Conservation (phyloP, 1,284 basidiomycete genomes). For the Bondarzewia mesenterica region DNA sequence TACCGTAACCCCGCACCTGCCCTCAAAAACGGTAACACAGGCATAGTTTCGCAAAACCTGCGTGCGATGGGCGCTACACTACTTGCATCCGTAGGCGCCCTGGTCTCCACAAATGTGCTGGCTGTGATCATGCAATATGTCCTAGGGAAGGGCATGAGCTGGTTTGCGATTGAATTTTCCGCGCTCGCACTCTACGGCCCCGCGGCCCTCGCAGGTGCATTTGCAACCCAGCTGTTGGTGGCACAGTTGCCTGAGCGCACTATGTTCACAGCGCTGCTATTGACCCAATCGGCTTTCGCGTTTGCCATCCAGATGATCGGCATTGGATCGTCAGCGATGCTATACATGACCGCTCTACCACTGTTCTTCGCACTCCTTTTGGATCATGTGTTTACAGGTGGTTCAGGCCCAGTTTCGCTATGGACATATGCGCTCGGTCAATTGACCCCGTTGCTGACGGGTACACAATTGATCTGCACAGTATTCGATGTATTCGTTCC, state of each 20-base stretch:
- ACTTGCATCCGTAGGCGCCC: constrained; percentile 44
- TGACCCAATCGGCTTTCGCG: constrained; percentile 49
- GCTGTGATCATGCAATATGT: constrained; percentile 65
- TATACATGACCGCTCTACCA: constrained; percentile 50
- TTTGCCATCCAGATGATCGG: constrained; percentile 49
- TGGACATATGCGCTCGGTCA: constrained; percentile 63
- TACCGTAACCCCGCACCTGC: constrained; percentile 21
- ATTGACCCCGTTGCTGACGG: constrained; percentile 55
- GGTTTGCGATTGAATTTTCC: constrained; percentile 74
- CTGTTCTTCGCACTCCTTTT: constrained; percentile 44
- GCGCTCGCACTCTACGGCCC: constrained; percentile 76
- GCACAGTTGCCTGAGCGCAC: constrained; percentile 48
- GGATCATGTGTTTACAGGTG: constrained; percentile 35
- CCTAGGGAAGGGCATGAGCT: constrained; percentile 64
- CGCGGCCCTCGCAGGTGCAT: constrained; percentile 54
- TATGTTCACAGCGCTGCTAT: constrained; percentile 52
- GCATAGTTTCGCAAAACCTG: constrained; percentile 19
- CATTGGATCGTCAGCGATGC: constrained; percentile 64
- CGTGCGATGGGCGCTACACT: constrained; percentile 35
- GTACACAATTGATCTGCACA: constrained; percentile 61
- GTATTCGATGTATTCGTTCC: constrained; percentile 91
- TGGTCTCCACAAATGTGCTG: constrained; percentile 63
- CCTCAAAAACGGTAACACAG: constrained; percentile 26
- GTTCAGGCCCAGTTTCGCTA: constrained; percentile 36
- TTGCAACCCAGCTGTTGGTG: constrained; percentile 49